Conservation (phyloP, 768 basidiomycete species). For the Suillus americanus region DNA sequence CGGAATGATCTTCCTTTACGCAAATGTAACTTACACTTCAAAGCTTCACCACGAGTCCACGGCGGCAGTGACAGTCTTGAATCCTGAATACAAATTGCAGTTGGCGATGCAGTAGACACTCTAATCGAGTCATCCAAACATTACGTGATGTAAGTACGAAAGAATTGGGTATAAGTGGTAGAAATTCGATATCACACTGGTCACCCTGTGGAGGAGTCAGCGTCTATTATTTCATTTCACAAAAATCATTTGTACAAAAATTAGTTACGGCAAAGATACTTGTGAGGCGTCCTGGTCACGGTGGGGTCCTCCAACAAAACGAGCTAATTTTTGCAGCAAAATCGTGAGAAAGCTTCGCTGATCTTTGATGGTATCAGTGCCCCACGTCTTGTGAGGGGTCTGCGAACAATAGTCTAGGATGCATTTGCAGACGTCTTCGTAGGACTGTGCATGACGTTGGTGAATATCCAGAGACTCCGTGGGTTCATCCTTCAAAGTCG, state of each 20-base stretch:
- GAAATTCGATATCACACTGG: neutral
- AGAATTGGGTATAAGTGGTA: neutral
- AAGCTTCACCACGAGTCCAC: no score
- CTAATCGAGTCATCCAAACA: no score
- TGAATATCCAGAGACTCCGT: neutral
- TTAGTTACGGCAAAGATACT: neutral
- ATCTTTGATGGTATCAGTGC: neutral
- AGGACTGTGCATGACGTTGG: conserved; percentile 1
- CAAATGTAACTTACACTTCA: no score
- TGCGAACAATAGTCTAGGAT: neutral
- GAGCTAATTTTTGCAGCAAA: neutral
- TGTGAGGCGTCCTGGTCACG: neutral
- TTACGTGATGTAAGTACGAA: neutral
- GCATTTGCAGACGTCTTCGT: neutral
- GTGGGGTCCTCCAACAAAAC: neutral
- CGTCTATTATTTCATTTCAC: neutral
- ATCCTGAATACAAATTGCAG: neutral
- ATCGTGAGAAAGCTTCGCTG: neutral
- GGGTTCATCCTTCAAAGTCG: conserved; percentile 13
- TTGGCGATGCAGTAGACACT: neutral
- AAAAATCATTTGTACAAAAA: neutral
- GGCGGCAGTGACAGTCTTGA: neutral
- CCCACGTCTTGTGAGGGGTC: neutral
- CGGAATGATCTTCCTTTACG: neutral
- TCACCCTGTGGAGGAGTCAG: neutral